Percentiles rank a stretch among this genome's conserved stretches.
phyloP scores from a whole-genome alignment of 768 basidiomycete genomes.

The Russula olivacea region DNA sequence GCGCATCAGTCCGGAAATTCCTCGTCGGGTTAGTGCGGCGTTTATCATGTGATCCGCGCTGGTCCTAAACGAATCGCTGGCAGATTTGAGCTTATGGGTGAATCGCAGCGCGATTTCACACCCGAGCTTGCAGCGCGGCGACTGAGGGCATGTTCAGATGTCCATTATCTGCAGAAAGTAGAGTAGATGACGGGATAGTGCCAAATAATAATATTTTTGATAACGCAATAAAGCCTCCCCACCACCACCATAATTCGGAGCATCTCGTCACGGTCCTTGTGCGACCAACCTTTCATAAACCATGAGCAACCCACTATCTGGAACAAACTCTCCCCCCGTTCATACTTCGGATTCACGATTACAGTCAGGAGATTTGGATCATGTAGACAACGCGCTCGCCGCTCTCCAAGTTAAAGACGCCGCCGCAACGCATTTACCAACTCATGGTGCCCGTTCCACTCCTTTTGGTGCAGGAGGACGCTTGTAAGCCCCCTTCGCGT shows the following conservation, averaged over 20 bases:
- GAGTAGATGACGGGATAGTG: neutral
- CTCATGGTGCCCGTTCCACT: conserved; percentile 4
- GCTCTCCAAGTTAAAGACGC: conserved; percentile 9
- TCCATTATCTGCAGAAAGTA: conserved; percentile 48
- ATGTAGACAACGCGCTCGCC: conserved; percentile 6
- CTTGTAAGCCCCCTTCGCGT: conserved; percentile 43
- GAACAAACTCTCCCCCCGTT: conserved; percentile 1
- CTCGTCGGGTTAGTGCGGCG: conserved; percentile 64
- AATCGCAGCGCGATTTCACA: conserved; percentile 85
- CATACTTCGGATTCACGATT: neutral
- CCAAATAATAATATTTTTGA: neutral
- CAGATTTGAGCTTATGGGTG: conserved; percentile 87
- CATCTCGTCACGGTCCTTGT: neutral
- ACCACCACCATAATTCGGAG: too few species aligned
- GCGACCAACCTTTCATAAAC: neutral
- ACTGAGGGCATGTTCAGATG: conserved; percentile 48
- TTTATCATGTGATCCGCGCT: neutral
- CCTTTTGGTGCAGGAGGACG: conserved; percentile 69
- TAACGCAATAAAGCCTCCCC: neutral
- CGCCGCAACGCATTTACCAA: neutral
- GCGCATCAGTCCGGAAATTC: conserved; percentile 81
- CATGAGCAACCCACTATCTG: conserved; percentile 6
- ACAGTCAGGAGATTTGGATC: conserved; percentile 10
- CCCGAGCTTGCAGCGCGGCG: conserved; percentile 78
- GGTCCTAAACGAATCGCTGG: neutral